These are phyloP conservation scores for Apiospora marii DNA, from an alignment of 2,329 filamentous ascomycete species.

Conservation along the genomic window DNA sequence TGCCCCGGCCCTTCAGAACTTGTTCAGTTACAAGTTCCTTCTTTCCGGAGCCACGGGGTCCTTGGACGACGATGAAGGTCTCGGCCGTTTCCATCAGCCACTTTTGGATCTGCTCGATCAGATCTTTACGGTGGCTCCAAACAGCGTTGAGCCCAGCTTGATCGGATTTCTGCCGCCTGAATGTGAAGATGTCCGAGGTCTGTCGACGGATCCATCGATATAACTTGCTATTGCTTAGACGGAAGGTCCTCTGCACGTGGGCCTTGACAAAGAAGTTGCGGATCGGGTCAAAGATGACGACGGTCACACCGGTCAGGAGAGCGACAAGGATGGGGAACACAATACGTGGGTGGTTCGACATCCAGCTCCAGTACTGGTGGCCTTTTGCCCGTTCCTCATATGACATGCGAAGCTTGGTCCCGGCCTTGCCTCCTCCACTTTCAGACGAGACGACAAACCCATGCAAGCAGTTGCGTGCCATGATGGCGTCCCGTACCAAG, in stretches of 20 bases:
- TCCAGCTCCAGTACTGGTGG: conserved; percentile 86
- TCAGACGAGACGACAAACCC: conserved; percentile 76
- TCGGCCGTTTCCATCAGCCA: conserved; percentile 90
- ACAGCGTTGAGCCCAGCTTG: conserved; percentile 78
- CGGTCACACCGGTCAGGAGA: conserved; percentile 81
- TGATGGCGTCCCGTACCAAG: conserved; percentile 76
- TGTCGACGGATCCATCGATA: conserved; percentile 85
- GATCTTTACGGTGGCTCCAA: conserved; percentile 84
- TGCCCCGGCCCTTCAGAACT: conserved; percentile 75
- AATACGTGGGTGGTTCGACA: conserved; percentile 84
- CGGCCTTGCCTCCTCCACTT: conserved; percentile 75
- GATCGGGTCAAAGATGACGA: conserved; percentile 92
- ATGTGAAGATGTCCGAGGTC: conserved; percentile 70
- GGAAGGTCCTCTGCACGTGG: conserved; percentile 81
- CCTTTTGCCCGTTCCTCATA: conserved; percentile 83
- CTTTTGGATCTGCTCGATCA: conserved; percentile 82
- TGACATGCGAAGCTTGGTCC: conserved; percentile 80
- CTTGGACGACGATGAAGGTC: conserved; percentile 93
- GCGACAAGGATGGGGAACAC: conserved; percentile 86
- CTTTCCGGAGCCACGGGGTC: conserved; percentile 90
- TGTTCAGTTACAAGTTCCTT: conserved; percentile 87
- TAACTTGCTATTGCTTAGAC: conserved; percentile 74
- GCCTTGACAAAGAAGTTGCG: conserved; percentile 91
- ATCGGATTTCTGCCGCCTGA: conserved; percentile 64
- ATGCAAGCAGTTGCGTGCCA: conserved; percentile 93